Evolutionary conservation across 192 early-diverging fungal genomes (phyloP), one percentile per base, ranked within the genome.

Genomic region (Gonapodya prolifera): DNA sequence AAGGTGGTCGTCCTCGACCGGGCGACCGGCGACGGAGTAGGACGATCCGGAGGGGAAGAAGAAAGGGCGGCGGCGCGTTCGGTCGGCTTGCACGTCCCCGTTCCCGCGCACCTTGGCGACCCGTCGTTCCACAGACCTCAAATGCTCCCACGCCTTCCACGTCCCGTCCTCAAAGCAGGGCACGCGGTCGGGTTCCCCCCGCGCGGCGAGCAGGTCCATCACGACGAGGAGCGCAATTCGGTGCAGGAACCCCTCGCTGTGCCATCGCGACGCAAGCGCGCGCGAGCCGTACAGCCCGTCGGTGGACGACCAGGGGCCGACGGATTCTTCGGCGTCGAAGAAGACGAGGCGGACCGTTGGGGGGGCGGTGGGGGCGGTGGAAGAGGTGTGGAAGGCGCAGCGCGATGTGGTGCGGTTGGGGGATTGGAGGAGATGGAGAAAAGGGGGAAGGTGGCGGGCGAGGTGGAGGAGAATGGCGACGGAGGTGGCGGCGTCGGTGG

Each of bases 301-400:
- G 0, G 82, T 87, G 2, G 30, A 76, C 1, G 88, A 84, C 95
- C 95, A 97, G 0, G 85, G 77, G n/a, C 74, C 79, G 81, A 94
- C 93, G 1, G 96, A 94, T 80, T 98, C 96, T 77, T 98, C 96
- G 34, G 95, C 96, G 81, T 98, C 96, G 82, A 98, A 97, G 77
- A 98, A 98, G 33, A 98, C 86, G 18, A 98, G 75, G 81, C 96
- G 96, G 70, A 97, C 35, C 2, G 91, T 92, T 0, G 86, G 82
- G 34, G 45, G 45, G 45, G 45, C 23, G 45, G 45, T 61, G 45
- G 45, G 23, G 33, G 82, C 80, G 0, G 75, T 71, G 71, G 81
- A 76, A 69, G 82, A 80, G 28, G 80, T 76, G 45, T 89, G 84
- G 17, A 95, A 79, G 61, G n/a, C 35, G 35, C 81, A 81, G 29